Percentiles rank a stretch among this genome's conserved stretches.
These are phyloP conservation scores for Populus hybrid DNA, from an alignment of 441 rosid genomes.

Conservation along the genomic window DNA sequence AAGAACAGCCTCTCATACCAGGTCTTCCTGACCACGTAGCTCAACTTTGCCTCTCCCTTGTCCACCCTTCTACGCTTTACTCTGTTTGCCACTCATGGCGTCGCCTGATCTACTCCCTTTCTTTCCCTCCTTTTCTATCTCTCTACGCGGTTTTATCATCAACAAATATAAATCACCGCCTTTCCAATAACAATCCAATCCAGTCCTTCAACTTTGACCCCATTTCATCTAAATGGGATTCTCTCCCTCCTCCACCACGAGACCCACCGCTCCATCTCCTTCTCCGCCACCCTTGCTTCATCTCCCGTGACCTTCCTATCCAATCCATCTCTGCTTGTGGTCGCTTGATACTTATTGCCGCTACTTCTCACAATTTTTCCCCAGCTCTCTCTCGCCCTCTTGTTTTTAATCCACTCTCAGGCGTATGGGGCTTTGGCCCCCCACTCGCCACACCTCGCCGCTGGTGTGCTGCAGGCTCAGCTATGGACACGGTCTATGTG, in stretches of 20 bases:
- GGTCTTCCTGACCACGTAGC: constrained; percentile 56
- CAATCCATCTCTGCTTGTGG: constrained; percentile 45
- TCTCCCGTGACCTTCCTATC: constrained; percentile 46
- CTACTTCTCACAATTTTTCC: constrained; percentile 34
- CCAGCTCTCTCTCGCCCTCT: constrained; percentile 51
- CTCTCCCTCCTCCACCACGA: constrained; percentile 35
- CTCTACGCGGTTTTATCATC: constrained; percentile 42
- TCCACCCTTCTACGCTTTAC: constrained; percentile 40
- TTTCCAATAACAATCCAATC: constrained; percentile 8
- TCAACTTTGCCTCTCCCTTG: constrained; percentile 38
- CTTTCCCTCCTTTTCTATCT: constrained; percentile 49
- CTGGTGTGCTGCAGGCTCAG: constrained; percentile 54
- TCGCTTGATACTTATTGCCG: constrained; percentile 44
- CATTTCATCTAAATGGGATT: constrained; percentile 40
- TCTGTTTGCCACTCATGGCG: constrained; percentile 60
- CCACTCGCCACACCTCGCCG: constrained; percentile 41
- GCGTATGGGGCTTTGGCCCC: constrained; percentile 47
- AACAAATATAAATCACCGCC: not conserved
- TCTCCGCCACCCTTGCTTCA: constrained; percentile 49
- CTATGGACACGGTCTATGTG: constrained; percentile 25
- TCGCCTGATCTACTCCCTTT: constrained; percentile 45
- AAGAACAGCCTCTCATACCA: constrained; percentile 30
- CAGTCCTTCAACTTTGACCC: constrained; percentile 44
- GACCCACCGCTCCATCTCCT: constrained; percentile 28
- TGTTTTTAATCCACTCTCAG: constrained; percentile 35